Conservation (phyloP, 169 alveolate genomes). For the Eimeria sp. region DNA sequence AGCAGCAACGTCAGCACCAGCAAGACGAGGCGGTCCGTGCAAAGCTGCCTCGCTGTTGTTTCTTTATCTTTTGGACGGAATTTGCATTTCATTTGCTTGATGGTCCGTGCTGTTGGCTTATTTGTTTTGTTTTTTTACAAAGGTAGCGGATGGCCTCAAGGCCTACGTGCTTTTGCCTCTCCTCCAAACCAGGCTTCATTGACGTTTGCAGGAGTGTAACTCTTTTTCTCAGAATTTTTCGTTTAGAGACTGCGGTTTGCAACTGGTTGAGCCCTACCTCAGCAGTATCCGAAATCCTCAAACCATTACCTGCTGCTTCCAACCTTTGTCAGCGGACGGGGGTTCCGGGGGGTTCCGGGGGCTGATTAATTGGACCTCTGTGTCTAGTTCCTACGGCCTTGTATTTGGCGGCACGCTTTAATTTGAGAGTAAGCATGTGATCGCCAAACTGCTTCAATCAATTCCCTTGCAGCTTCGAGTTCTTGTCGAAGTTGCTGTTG, state of each 20-base stretch:
- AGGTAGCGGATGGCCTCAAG: background rate
- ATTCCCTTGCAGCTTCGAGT: no score
- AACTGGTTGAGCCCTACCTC: background rate
- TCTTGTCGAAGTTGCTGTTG: no score
- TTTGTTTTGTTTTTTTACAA: background rate
- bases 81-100: background rate
- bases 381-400: no score
- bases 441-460: no score
- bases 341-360: no score
- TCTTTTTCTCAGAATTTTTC: background rate
- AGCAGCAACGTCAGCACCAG: conserved; percentile 1
- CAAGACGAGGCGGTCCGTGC: background rate
- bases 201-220: background rate
- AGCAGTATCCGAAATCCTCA: no score
- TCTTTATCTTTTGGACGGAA: background rate
- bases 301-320: no score
- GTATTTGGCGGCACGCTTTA: no score
- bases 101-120: background rate
- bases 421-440: no score
- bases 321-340: no score
- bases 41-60: background rate
- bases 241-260: background rate
- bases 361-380: no score
- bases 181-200: background rate
- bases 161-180: background rate